Conservation (phyloP, 208 protist genomes). For the Leishmania braziliensis region DNA sequence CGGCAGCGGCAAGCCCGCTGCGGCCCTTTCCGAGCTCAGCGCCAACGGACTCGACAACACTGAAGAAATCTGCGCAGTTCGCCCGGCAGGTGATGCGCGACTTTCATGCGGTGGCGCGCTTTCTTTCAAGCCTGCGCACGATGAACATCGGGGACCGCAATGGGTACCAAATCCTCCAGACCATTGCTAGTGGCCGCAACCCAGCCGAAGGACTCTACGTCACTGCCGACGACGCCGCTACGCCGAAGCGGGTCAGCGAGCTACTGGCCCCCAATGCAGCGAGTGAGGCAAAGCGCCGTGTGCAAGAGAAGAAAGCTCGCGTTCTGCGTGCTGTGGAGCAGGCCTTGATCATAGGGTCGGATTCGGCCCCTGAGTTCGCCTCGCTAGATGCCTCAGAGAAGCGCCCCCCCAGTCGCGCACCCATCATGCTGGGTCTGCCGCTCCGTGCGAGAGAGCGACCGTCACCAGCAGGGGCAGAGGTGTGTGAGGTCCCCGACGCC, state of each 20-base stretch:
- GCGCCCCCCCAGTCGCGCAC: background rate
- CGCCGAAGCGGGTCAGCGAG: constrained; percentile 16
- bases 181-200: constrained; percentile 37
- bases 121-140: constrained; percentile 66
- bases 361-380: background rate
- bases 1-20: constrained; percentile 8
- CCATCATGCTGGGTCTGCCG: constrained; percentile 16
- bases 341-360: constrained; percentile 29
- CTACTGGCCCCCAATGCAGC: constrained; percentile 7
- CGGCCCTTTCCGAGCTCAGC: background rate
- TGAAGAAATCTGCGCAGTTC: constrained; percentile 46
- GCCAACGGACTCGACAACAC: constrained; percentile 12
- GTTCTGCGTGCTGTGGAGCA: constrained; percentile 65
- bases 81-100: constrained; percentile 71
- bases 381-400: background rate
- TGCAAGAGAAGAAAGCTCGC: constrained; percentile 49
- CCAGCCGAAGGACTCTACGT: constrained; percentile 43
- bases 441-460: constrained; percentile 1
- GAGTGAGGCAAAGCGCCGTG: constrained; percentile 23
- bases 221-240: constrained; percentile 20
- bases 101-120: constrained; percentile 62
- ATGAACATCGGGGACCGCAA: constrained; percentile 66
- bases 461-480: constrained; percentile 4
- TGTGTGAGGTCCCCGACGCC: constrained; percentile 18
- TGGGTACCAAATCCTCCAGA: constrained; percentile 48